A percentile compares a stretch with the other conserved stretches of the same genome.
Evolutionary conservation across 805 yeast species (phyloP).

Genomic region (Saturnispora sekii): DNA sequence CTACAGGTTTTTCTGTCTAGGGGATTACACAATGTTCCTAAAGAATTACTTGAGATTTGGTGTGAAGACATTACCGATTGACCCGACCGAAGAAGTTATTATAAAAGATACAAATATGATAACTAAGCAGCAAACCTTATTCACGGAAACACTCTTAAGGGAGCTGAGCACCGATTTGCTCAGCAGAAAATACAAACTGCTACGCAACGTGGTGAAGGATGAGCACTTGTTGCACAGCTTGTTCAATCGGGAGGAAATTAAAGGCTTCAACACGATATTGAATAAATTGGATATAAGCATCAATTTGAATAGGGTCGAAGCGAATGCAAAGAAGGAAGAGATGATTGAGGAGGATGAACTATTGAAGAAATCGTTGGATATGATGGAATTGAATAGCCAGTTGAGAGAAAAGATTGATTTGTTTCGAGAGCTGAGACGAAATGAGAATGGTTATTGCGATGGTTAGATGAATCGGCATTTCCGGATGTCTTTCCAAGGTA

Average conservation of each 20-base stretch:
- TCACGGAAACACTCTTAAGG: neutral
- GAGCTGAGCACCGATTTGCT: slow-evolving; percentile 2
- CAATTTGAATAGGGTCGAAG: neutral
- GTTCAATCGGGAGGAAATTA: neutral
- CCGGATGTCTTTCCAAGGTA: slow-evolving; percentile 19
- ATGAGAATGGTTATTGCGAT: too few relatives aligned
- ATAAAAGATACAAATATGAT: slow-evolving; percentile 2
- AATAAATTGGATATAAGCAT: slow-evolving; percentile 1
- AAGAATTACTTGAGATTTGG: neutral
- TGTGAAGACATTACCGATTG: neutral
- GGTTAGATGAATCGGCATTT: neutral
- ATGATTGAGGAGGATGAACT: neutral
- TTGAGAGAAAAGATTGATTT: neutral
- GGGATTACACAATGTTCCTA: neutral
- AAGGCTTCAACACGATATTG: neutral
- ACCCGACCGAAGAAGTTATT: neutral
- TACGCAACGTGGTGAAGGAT: neutral
- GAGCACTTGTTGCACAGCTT: neutral
- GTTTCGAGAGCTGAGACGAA: neutral
- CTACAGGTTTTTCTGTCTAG: neutral
- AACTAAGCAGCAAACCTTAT: neutral
- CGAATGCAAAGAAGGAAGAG: neutral
- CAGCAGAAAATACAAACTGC: neutral
- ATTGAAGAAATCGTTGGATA: neutral
- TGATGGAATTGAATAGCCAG: neutral